Percentiles rank a stretch among this genome's conserved stretches.
phyloP scores from a whole-genome alignment of 2,329 filamentous ascomycete genomes.

The Didymella glomerata region DNA sequence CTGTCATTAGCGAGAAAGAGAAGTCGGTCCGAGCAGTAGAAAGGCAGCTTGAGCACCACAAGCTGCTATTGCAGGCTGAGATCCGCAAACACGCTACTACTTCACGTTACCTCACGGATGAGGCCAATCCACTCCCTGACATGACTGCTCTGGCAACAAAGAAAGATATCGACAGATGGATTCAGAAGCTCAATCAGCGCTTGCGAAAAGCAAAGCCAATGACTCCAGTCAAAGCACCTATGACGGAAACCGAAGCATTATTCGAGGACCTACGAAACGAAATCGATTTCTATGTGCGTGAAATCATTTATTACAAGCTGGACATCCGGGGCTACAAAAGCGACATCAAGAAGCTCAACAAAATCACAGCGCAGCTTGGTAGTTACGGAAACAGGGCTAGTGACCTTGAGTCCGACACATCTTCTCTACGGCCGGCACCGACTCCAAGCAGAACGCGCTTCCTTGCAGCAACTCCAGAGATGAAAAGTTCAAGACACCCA shows the following conservation, averaged over 20 bases:
- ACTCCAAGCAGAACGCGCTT: conserved; percentile 36
- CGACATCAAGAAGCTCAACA: conserved; percentile 49
- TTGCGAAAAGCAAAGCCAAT: conserved; percentile 39
- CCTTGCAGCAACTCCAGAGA: conserved; percentile 28
- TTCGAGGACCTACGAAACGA: conserved; percentile 49
- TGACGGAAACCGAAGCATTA: conserved; percentile 25
- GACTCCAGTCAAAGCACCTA: conserved; percentile 3
- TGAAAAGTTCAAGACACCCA: conserved; percentile 22
- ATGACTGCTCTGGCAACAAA: conserved; percentile 40
- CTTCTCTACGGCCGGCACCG: conserved; percentile 35
- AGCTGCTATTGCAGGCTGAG: conserved; percentile 52
- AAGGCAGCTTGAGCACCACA: conserved; percentile 52
- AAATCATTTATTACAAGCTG: conserved; percentile 60
- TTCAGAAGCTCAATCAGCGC: conserved; percentile 43
- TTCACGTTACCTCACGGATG: conserved; percentile 29
- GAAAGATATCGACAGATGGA: conserved; percentile 49
- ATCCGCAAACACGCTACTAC: conserved; percentile 50
- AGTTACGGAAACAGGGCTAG: conserved; percentile 33
- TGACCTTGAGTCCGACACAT: conserved; percentile 42
- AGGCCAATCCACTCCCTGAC: conserved; percentile 41
- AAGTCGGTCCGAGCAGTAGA: conserved; percentile 39
- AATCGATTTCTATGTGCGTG: conserved; percentile 55
- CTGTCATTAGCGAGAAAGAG: conserved; percentile 45
- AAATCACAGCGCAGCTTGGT: conserved; percentile 35
- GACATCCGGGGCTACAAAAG: conserved; percentile 58